A percentile compares a stretch with the other conserved stretches of the same genome.
phyloP scores from a whole-genome alignment of 169 alveolate species.

The Plasmodium falciparum region DNA sequence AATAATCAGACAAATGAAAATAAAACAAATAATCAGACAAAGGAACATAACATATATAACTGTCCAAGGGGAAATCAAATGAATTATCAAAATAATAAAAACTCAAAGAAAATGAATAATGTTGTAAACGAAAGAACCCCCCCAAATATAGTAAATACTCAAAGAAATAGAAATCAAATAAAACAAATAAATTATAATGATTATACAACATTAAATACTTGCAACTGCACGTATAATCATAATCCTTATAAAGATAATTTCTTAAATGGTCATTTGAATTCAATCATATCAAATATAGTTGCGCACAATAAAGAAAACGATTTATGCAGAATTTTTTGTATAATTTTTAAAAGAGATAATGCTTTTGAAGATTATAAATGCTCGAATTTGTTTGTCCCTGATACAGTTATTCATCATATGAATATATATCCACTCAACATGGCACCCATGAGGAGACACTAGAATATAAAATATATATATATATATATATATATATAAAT shows the following conservation, averaged over 20 bases:
- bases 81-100: not conserved
- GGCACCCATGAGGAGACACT: too few relatives aligned
- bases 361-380: not conserved
- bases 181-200: not conserved
- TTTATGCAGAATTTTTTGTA: not conserved
- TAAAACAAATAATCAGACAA: too few relatives aligned
- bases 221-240: not conserved
- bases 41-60: too few relatives aligned
- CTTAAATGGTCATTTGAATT: not conserved
- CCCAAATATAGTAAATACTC: not conserved
- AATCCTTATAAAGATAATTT: conserved; percentile 4
- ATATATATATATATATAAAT: too few relatives aligned
- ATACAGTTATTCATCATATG: not conserved
- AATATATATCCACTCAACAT: not conserved
- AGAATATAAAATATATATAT: too few relatives aligned
- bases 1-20: too few relatives aligned
- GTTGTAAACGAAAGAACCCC: not conserved
- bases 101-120: not conserved
- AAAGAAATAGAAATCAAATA: not conserved
- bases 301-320: not conserved
- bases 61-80: not conserved
- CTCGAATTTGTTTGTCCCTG: not conserved
- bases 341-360: not conserved
- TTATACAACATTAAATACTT: not conserved
- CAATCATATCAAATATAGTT: not conserved